Base-by-base conservation (phyloP, 345 rosid species). In the Psidium guajava region DNA sequence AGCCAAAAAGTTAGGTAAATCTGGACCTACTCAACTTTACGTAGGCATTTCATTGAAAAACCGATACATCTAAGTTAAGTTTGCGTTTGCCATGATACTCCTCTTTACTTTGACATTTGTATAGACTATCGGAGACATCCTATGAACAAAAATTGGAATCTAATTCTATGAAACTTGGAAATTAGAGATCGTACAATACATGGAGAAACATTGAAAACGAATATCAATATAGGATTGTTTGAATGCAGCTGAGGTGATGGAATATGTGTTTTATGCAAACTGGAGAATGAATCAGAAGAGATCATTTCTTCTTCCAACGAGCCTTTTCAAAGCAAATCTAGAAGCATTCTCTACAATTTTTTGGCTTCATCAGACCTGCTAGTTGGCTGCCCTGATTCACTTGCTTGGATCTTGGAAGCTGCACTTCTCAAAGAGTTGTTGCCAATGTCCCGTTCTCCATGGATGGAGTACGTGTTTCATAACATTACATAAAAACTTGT, bases 1-100 rank as follows among this genome's bases (percentile, higher is more conserved):
- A 12, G 20, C 3, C 2, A 59, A 14, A 59, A 59, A 0, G 9
- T 59, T 59, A 0, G 20, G 0, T 0, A 59, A 3, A 0, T 59
- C 0, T 59, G 0, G 1, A 1, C 5, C 2, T 13, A 27, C 18
- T 27, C 8, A 59, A n/a, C 20, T 59, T 59, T 6, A 59, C 1
- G 13, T 59, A 13, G 32, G 1, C 0, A 0, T 2, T 12, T 18
- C 1, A 12, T 59, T 1, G 6, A 58, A 58, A 58, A 1, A 5
- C n/a, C 5, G 20, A 27, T 2, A 6, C 1, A 2, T 58, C 4
- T n/a, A 58, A n/a, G 18, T 0, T n/a, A 15, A 27, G 14, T 59
- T n/a, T 59, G 36, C 4, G 12, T 59, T 59, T 59, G 0, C 36
- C 20, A 59, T 10, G 32, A 8, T 59, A 59, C 2, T 18, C 16